These are phyloP conservation scores for Salvia splendens DNA, from an alignment of 257 asterid genomes.

Conservation along the genomic window DNA sequence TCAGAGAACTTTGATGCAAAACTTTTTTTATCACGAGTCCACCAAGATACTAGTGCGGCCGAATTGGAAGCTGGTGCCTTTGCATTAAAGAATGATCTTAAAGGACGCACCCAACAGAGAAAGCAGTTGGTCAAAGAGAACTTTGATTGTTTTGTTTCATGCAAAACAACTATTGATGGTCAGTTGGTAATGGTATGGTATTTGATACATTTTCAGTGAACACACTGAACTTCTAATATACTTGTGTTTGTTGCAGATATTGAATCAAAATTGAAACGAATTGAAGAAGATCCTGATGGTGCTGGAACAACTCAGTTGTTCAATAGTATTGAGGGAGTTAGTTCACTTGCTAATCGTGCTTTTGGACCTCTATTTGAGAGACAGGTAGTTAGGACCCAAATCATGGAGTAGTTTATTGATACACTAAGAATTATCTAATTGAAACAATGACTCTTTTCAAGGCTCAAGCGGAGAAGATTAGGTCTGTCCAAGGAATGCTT, in stretches of 20 bases:
- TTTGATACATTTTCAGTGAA: conserved; percentile 13
- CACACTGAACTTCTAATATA: conserved; percentile 26
- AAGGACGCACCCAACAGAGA: conserved; percentile 95
- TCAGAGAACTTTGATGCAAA: conserved; percentile 88
- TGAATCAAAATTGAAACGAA: conserved; percentile 90
- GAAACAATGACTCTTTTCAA: conserved; percentile 34
- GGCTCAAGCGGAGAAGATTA: conserved; percentile 98
- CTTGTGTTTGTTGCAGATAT: conserved; percentile 60
- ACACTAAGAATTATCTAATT: conserved; percentile 31
- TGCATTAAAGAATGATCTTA: conserved; percentile 79
- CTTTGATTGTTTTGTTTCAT: conserved; percentile 97
- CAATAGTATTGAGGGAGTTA: conserved; percentile 82
- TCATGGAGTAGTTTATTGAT: conserved; percentile 26
- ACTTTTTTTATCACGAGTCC: conserved; percentile 85
- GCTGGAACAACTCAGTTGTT: conserved; percentile 82
- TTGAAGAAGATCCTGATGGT: conserved; percentile 99
- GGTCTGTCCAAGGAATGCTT: conserved; percentile 99
- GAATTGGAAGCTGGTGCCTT: conserved; percentile 87
- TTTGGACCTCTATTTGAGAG: conserved; percentile 96
- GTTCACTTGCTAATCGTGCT: conserved; percentile 82
- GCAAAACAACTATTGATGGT: conserved; percentile 99
- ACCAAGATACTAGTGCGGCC: conserved; percentile 82
- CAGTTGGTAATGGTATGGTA: conserved; percentile 19
- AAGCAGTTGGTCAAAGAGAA: conserved; percentile 97
- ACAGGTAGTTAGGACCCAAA: conserved; percentile 66